A percentile compares a stretch with the other conserved stretches of the same genome.
Conservation (phyloP, 176 grass and related monocot genomes). For the Cymbopogon citratus region DNA sequence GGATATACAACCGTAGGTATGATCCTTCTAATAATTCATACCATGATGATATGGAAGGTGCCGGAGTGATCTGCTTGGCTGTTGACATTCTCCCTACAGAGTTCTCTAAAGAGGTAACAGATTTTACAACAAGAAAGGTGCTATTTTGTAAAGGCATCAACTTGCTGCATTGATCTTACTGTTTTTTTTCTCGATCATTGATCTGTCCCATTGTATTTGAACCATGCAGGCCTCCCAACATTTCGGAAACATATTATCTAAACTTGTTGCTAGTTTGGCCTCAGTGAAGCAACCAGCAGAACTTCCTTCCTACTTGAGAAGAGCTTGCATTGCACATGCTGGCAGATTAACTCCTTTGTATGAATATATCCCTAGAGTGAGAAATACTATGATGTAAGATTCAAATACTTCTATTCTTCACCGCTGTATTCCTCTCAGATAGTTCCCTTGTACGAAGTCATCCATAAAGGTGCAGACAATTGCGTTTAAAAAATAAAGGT, state of each 20-base stretch:
- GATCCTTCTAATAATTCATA: slow-evolving; percentile 66
- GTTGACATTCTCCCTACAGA: slow-evolving; percentile 95
- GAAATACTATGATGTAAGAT: slow-evolving; percentile 73
- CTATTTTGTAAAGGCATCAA: not conserved
- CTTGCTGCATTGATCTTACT: not conserved
- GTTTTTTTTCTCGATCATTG: not conserved
- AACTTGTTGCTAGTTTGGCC: slow-evolving; percentile 67
- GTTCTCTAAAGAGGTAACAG: slow-evolving; percentile 78
- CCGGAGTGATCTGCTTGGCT: slow-evolving; percentile 84
- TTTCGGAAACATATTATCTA: slow-evolving; percentile 89
- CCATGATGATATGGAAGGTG: slow-evolving; percentile 72
- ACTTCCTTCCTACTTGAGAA: slow-evolving; percentile 78
- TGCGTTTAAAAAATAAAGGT: no score
- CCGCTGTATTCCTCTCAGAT: not conserved
- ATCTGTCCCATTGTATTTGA: slow-evolving; percentile 2
- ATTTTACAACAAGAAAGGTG: not conserved
- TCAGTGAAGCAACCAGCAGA: slow-evolving; percentile 50
- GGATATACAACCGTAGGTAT: slow-evolving; percentile 48
- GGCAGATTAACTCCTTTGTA: slow-evolving; percentile 74
- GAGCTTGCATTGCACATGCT: slow-evolving; percentile 78
- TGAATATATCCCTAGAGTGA: slow-evolving; percentile 88
- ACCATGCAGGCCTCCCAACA: slow-evolving; percentile 81
- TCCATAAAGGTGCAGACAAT: no score
- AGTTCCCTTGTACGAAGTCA: not conserved
- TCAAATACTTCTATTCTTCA: slow-evolving; percentile 18